Evolutionary conservation across 495 filamentous ascomycete species (phyloP).

Genomic region (Entonaema liquescens): DNA sequence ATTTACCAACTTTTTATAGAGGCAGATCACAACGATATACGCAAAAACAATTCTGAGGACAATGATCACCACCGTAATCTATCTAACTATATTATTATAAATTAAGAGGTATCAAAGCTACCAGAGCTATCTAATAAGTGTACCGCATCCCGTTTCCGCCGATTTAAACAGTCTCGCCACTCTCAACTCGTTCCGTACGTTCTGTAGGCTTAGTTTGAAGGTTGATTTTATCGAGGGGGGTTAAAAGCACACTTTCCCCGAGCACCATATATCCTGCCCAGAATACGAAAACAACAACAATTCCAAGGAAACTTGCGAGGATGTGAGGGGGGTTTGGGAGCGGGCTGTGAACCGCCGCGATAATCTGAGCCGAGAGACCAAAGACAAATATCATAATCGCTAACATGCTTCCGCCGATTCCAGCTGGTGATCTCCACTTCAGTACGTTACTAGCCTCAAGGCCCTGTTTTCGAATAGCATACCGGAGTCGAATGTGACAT

Average conservation of each 20-base stretch:
- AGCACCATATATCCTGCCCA: slow-evolving; percentile 39
- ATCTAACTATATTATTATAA: not conserved
- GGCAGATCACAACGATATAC: not conserved
- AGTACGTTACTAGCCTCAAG: slow-evolving; percentile 18
- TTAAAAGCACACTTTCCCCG: slow-evolving; percentile 15
- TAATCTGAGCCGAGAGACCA: slow-evolving; percentile 39
- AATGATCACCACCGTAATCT: not conserved
- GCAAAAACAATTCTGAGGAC: no score
- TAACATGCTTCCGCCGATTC: slow-evolving; percentile 28
- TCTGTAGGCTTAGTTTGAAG: slow-evolving; percentile 24
- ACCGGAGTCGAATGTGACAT: slow-evolving; percentile 72
- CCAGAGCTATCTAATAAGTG: no score
- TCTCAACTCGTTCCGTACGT: slow-evolving; percentile 21
- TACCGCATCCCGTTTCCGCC: not conserved
- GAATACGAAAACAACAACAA: slow-evolving; percentile 28
- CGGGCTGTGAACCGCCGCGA: slow-evolving; percentile 29
- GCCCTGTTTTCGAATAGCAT: slow-evolving; percentile 45
- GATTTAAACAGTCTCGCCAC: not conserved
- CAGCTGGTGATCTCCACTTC: slow-evolving; percentile 35
- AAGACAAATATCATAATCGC: slow-evolving; percentile 37
- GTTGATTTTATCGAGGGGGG: slow-evolving; percentile 37
- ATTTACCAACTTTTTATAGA: not conserved
- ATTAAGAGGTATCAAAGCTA: no score
- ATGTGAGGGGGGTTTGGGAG: slow-evolving; percentile 26
- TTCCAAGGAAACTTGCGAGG: slow-evolving; percentile 35